Conservation (phyloP, 495 filamentous ascomycete genomes). For the Astrocystis sublimbata region DNA sequence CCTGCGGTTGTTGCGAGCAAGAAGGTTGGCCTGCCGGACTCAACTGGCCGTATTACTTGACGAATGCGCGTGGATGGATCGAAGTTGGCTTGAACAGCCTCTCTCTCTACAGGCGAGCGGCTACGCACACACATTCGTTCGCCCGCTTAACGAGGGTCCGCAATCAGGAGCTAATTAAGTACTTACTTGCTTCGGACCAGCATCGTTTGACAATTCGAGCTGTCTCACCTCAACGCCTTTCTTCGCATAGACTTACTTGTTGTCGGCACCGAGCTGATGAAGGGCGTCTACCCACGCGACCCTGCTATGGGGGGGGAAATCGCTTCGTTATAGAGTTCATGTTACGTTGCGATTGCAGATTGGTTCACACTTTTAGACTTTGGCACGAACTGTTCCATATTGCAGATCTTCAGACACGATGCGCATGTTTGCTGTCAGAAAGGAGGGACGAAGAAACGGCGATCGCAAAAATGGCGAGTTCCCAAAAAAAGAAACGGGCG, state of each 20-base stretch:
- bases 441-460: slow-evolving; percentile 10
- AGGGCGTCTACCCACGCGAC: not conserved
- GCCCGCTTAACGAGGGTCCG: slow-evolving; percentile 1
- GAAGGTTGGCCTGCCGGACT: slow-evolving; percentile 67
- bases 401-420: not conserved
- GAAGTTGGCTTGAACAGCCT: slow-evolving; percentile 26
- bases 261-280: not conserved
- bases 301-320: not conserved
- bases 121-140: slow-evolving; percentile 50
- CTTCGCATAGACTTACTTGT: not conserved
- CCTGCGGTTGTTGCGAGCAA: slow-evolving; percentile 62
- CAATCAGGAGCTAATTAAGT: slow-evolving; percentile 10
- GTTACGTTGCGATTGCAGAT: not conserved
- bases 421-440: slow-evolving; percentile 6
- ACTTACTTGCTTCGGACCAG: not conserved
- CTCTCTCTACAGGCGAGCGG: slow-evolving; percentile 18
- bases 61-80: slow-evolving; percentile 72
- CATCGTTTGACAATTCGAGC: not conserved
- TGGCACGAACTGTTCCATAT: not conserved
- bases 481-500: slow-evolving; percentile 15
- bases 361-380: not conserved
- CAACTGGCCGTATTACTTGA: slow-evolving; percentile 55
- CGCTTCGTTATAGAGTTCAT: not conserved
- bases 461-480: slow-evolving; percentile 11
- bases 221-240: not conserved